A percentile compares a stretch with the other conserved stretches of the same genome.
These are phyloP conservation scores for Saccharomycopsis capsularis DNA, from an alignment of 805 yeast genomes.

Conservation along the genomic window DNA sequence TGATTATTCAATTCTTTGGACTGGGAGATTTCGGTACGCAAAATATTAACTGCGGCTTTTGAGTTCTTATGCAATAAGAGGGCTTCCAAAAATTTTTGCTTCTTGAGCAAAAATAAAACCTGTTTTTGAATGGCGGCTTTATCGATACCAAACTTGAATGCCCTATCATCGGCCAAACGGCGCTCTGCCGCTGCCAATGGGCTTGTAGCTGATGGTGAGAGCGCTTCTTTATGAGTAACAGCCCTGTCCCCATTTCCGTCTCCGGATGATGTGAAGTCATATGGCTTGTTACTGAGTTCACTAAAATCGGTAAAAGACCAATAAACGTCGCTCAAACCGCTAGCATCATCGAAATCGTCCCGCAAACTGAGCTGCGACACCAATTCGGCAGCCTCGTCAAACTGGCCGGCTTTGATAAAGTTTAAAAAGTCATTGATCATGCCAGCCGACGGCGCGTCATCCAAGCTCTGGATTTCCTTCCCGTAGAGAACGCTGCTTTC, in stretches of 20 bases:
- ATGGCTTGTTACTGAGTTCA: conserved; percentile 21
- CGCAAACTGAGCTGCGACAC: conserved; percentile 22
- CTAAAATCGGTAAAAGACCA: conserved; percentile 18
- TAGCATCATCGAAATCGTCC: not conserved
- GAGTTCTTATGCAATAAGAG: conserved; percentile 30
- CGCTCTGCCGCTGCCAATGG: too few species aligned
- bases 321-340: not conserved
- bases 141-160: not conserved
- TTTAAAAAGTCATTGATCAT: conserved; percentile 32
- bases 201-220: too few species aligned
- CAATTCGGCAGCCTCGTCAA: conserved; percentile 31
- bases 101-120: conserved; percentile 32
- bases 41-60: conserved; percentile 31
- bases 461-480: conserved; percentile 25
- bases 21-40: conserved; percentile 31
- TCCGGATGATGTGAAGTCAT: conserved; percentile 1
- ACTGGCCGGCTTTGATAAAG: conserved; percentile 36
- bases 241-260: too few species aligned
- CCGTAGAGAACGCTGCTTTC: conserved; percentile 32
- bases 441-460: not conserved
- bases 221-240: too few species aligned
- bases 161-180: not conserved
- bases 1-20: not conserved
- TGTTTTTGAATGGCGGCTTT: conserved; percentile 6
- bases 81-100: conserved; percentile 37